Percentiles rank a stretch among this genome's conserved stretches.
phyloP scores from a whole-genome alignment of 768 basidiomycete genomes.

The Mycena filopes region DNA sequence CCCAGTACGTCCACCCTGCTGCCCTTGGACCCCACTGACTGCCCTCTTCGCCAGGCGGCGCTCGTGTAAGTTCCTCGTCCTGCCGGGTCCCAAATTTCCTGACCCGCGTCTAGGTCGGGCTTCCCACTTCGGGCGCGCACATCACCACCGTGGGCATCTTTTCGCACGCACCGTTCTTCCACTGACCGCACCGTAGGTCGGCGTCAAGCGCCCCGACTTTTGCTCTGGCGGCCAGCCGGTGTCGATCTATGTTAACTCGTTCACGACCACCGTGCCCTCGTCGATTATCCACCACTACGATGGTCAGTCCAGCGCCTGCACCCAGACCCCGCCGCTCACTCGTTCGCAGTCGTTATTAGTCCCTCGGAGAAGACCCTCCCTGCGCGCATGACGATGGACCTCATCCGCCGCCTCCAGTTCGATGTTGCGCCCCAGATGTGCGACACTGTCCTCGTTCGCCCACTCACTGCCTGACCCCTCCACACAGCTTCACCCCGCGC shows the following conservation, averaged over 20 bases:
- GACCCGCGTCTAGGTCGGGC: conserved; percentile 3
- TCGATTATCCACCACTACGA: conserved; percentile 70
- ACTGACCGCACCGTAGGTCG: conserved; percentile 46
- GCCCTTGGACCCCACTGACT: background rate
- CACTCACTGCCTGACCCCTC: background rate
- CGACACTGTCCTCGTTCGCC: background rate
- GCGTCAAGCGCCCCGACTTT: conserved; percentile 75
- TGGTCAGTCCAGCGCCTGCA: conserved; percentile 56
- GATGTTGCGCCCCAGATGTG: conserved; percentile 62
- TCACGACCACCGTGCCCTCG: conserved; percentile 64
- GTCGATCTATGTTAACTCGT: conserved; percentile 68
- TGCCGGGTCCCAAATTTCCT: background rate
- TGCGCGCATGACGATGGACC: conserved; percentile 72
- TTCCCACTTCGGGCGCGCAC: conserved; percentile 22
- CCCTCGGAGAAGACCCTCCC: conserved; percentile 79
- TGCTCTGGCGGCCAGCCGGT: conserved; percentile 63
- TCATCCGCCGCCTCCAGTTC: conserved; percentile 72
- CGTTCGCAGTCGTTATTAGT: conserved; percentile 60
- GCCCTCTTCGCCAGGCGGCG: background rate
- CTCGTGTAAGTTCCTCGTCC: conserved; percentile 2
- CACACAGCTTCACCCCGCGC: conserved; percentile 68
- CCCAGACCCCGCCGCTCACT: conserved; percentile 16
- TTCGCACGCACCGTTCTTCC: background rate
- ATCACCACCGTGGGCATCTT: conserved; percentile 27
- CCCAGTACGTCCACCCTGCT: conserved; percentile 9